These are phyloP conservation scores for Podaxis sp. DNA, from an alignment of 768 basidiomycete species.

Conservation along the genomic window DNA sequence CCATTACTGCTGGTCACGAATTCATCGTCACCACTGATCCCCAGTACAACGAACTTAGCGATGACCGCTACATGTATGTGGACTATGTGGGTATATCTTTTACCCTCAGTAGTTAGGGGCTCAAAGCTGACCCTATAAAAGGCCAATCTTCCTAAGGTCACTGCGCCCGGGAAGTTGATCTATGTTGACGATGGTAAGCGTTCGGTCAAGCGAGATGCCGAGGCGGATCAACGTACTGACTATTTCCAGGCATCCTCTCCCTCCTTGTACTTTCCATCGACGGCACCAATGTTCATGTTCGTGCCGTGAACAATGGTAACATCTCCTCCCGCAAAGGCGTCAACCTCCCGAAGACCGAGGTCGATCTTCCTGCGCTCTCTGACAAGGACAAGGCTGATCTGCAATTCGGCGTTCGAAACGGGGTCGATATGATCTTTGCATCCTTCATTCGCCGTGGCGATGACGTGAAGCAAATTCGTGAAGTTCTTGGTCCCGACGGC, in stretches of 20 bases:
- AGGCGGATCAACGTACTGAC: background rate
- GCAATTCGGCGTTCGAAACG: constrained; percentile 93
- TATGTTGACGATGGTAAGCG: constrained; percentile 92
- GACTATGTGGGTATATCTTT: constrained; percentile 74
- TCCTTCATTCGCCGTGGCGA: constrained; percentile 97
- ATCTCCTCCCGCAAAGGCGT: constrained; percentile 98
- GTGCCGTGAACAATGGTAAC: constrained; percentile 85
- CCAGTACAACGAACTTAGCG: constrained; percentile 75
- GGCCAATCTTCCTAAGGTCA: constrained; percentile 94
- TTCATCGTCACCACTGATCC: constrained; percentile 87
- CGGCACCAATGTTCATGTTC: constrained; percentile 76
- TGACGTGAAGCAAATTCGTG: constrained; percentile 92
- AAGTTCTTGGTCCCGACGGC: constrained; percentile 92
- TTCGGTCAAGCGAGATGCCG: background rate
- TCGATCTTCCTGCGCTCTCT: constrained; percentile 96
- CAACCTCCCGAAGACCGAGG: constrained; percentile 96
- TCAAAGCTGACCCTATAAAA: constrained; percentile 28
- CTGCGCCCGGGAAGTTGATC: constrained; percentile 94
- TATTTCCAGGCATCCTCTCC: constrained; percentile 59
- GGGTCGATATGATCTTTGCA: constrained; percentile 99
- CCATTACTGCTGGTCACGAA: constrained; percentile 89
- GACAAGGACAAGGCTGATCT: constrained; percentile 98
- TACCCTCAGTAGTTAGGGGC: background rate
- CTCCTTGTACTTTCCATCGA: constrained; percentile 92
- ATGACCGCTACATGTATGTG: constrained; percentile 84